Base-by-base conservation (phyloP, 345 rosid species). In the Murraya paniculata region DNA sequence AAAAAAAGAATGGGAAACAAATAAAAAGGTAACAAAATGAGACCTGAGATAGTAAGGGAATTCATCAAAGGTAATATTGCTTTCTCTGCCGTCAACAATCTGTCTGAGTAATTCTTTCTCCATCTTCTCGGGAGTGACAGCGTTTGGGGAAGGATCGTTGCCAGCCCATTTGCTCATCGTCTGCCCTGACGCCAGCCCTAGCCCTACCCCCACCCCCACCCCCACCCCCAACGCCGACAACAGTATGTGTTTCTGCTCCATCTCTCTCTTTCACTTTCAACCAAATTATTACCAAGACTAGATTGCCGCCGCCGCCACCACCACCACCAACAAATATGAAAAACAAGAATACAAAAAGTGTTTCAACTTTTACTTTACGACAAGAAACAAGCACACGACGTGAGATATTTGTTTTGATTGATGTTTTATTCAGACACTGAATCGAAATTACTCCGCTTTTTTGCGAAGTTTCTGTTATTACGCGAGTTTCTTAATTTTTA, bases 21-120 rank as follows among this genome's bases (percentile, higher is more conserved):
- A n/a, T n/a, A n/a, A n/a, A n/a, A n/a, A 31, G 30, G 9, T 16
- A 45, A 68, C 35, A 25, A 2, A 9, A 69, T 27, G 21, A 36
- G 33, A 92, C 97, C 94, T 89, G 75, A 90, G 92, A 74, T 89
- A 90, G 81, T 88, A 90, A 24, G 96, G 94, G 72, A 92, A 90
- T 66, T 92, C 80, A 38, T 89, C 94, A 45, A 90, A 89, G 41
- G 92, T 92, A 78, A 90, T 88, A 33, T 87, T 84, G 84, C 83
- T 85, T 53, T 90, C 94, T 79, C 90, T 88, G 25, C 94, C 92
- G 71, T 92, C 92, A 69, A 88, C 79, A 8, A 92, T 80, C 62
- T 58, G 87, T 57, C 90, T 74, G 7, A 88, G 73, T 76, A 92
- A 72, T 81, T 92, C 97, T 64, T 88, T 81, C 82, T 90, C 91